Evolutionary conservation across 176 grass and related monocot genomes (phyloP).

Genomic region (Rhipidocladum racemiflorum): DNA sequence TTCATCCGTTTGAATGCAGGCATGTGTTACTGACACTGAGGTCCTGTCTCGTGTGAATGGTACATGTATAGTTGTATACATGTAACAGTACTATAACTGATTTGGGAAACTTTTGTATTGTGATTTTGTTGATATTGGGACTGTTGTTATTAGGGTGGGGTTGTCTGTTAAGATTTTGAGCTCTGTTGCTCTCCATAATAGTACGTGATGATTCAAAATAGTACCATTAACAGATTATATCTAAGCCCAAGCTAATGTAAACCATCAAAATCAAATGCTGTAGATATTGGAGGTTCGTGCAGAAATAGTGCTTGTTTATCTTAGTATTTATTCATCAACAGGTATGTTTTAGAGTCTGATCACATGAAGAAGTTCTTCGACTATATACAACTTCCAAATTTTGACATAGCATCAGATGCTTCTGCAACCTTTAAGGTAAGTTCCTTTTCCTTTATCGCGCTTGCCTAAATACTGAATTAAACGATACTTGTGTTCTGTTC

Average conservation of each 20-base stretch:
- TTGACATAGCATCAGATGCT: conserved; percentile 99
- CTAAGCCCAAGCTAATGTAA: neutral
- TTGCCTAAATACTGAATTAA: conserved; percentile 17
- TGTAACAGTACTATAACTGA: conserved; percentile 1
- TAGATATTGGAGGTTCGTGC: neutral
- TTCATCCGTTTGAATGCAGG: neutral
- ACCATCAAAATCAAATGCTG: neutral
- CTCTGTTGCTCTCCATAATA: neutral
- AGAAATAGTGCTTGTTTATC: conserved; percentile 15
- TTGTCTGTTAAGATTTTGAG: neutral
- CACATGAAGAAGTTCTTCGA: conserved; percentile 99
- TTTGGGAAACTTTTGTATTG: neutral
- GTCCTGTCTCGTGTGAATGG: neutral
- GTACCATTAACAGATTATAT: neutral
- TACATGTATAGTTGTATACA: conserved; percentile 2
- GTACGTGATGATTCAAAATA: neutral
- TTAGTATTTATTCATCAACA: conserved; percentile 31
- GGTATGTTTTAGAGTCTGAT: conserved; percentile 93
- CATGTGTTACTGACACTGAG: neutral
- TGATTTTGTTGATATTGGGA: conserved; percentile 3
- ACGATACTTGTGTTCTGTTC: neutral
- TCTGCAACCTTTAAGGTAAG: conserved; percentile 89
- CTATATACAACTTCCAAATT: conserved; percentile 97
- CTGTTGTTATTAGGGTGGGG: neutral
- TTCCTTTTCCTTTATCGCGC: neutral